phyloP scores from a whole-genome alignment of 1,139 yeast genomes.

The Pichia inconspicua region DNA sequence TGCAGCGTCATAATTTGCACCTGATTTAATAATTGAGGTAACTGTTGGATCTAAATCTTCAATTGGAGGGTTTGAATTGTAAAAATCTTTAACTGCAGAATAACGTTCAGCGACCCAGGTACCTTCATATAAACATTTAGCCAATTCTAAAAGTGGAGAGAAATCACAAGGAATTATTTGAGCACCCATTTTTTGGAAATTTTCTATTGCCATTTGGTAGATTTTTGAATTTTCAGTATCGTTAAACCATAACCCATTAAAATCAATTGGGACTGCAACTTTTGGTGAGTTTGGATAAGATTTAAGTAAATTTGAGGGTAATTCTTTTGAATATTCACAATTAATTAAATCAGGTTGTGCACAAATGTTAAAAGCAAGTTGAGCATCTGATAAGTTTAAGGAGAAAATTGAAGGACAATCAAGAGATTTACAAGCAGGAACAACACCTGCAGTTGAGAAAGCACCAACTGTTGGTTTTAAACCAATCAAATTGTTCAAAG shows the following conservation, averaged over 20 bases:
- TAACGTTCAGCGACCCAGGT: constrained; percentile 98
- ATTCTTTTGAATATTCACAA: constrained; percentile 72
- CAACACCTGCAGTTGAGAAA: constrained; percentile 79
- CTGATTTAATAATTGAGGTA: constrained; percentile 64
- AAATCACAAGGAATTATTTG: constrained; percentile 58
- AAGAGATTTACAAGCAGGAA: constrained; percentile 93
- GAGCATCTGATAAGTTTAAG: constrained; percentile 74
- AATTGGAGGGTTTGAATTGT: constrained; percentile 65
- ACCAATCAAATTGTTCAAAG: constrained; percentile 82
- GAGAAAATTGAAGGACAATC: constrained; percentile 89
- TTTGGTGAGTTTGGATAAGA: constrained; percentile 45
- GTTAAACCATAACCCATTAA: constrained; percentile 61
- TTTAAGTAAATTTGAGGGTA: constrained; percentile 60
- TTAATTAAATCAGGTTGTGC: constrained; percentile 63
- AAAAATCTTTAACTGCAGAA: constrained; percentile 70
- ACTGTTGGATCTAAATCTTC: constrained; percentile 78
- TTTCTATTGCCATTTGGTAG: constrained; percentile 52
- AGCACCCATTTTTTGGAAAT: constrained; percentile 48
- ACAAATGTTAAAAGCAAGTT: constrained; percentile 58
- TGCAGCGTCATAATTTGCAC: constrained; percentile 70
- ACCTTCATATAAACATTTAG: constrained; percentile 89
- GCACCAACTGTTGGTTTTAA: constrained; percentile 88
- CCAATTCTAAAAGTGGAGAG: constrained; percentile 67
- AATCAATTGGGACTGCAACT: constrained; percentile 65
- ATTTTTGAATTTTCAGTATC: constrained; percentile 70